A percentile compares a stretch with the other conserved stretches of the same genome.
These are phyloP conservation scores for Theileria annulata DNA, from an alignment of 169 alveolate species.

Conservation along the genomic window DNA sequence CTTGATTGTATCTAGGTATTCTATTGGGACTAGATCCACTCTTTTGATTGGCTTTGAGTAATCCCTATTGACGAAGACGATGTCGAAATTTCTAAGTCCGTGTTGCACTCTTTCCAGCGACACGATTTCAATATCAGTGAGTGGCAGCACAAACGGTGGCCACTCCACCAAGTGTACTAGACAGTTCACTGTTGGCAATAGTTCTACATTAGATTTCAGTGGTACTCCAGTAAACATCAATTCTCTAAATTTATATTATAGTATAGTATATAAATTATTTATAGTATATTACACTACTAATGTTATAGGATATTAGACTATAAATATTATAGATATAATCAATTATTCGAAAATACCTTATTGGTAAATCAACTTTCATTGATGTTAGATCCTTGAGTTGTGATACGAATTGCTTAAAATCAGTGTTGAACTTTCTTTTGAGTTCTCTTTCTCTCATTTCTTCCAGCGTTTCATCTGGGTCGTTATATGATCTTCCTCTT, in stretches of 20 bases:
- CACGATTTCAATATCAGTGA: slow-evolving; percentile 93
- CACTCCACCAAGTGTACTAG: slow-evolving; percentile 91
- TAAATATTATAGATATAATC: slow-evolving; percentile 70
- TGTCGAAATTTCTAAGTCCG: slow-evolving; percentile 94
- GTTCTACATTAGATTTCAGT: slow-evolving; percentile 89
- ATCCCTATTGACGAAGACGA: slow-evolving; percentile 93
- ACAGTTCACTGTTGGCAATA: slow-evolving; percentile 94
- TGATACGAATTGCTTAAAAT: slow-evolving; percentile 86
- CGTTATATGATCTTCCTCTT: slow-evolving; percentile 85
- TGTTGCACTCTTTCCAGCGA: slow-evolving; percentile 96
- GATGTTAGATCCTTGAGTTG: slow-evolving; percentile 70
- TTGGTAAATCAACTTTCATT: slow-evolving; percentile 73
- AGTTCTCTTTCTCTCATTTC: slow-evolving; percentile 94
- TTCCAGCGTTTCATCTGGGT: slow-evolving; percentile 94
- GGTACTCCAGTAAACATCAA: slow-evolving; percentile 95
- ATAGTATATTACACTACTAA: slow-evolving; percentile 89
- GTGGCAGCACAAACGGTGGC: slow-evolving; percentile 94
- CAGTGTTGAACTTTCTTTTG: slow-evolving; percentile 88
- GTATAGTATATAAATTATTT: slow-evolving; percentile 79
- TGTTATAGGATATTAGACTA: slow-evolving; percentile 89
- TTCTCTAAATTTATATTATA: slow-evolving; percentile 77
- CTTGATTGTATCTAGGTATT: slow-evolving; percentile 90
- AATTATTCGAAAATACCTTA: slow-evolving; percentile 64
- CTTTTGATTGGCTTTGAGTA: slow-evolving; percentile 90
- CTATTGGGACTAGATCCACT: slow-evolving; percentile 93